Conservation (phyloP, 768 basidiomycete genomes). For the Termitomyces sp. region DNA sequence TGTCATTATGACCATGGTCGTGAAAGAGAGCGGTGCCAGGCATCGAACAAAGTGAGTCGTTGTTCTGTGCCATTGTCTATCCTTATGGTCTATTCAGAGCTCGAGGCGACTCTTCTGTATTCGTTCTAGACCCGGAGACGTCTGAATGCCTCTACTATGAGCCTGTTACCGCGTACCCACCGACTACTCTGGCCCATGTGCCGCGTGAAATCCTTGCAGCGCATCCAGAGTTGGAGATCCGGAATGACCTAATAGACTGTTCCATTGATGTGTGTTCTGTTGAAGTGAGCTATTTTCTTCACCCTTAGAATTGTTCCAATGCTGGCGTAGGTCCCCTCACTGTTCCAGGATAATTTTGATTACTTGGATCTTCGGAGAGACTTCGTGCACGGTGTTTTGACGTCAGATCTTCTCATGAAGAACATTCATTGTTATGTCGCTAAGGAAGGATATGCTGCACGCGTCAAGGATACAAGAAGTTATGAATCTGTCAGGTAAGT, state of each 20-base stretch:
- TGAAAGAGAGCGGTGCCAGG: constrained; percentile 66
- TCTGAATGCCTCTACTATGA: constrained; percentile 85
- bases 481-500: constrained; percentile 83
- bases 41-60: constrained; percentile 67
- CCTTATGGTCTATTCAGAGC: constrained; percentile 36
- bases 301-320: neutral
- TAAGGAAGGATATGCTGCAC: constrained; percentile 85
- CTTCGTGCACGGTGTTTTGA: constrained; percentile 92
- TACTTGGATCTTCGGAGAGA: constrained; percentile 88
- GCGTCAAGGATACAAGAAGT: constrained; percentile 88
- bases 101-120: constrained; percentile 67
- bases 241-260: constrained; percentile 85
- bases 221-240: constrained; percentile 79
- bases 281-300: constrained; percentile 47
- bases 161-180: constrained; percentile 65
- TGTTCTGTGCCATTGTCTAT: neutral
- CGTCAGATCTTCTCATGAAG: constrained; percentile 91
- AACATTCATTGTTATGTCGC: constrained; percentile 89
- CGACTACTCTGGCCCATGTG: constrained; percentile 51
- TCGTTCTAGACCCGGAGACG: constrained; percentile 70
- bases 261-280: constrained; percentile 92
- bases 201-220: constrained; percentile 72
- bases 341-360: constrained; percentile 99
- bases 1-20: constrained; percentile 95
- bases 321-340: constrained; percentile 69